A percentile compares a stretch with the other conserved stretches of the same genome.
Evolutionary conservation across 805 yeast species (phyloP).

Genomic region (Spathaspora sp.): DNA sequence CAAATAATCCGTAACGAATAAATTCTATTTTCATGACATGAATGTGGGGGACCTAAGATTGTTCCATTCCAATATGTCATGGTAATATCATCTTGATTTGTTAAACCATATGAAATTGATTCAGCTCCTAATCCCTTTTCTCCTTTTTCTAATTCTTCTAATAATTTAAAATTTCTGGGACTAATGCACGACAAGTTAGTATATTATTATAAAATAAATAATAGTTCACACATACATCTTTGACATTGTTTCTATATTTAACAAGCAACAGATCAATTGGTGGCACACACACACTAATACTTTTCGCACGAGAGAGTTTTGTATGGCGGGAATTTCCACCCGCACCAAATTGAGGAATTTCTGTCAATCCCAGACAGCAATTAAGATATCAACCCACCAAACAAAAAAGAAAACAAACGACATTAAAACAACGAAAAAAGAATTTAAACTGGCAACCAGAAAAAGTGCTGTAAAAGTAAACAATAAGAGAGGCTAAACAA

Average conservation of each 20-base stretch:
- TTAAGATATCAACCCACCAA: neutral
- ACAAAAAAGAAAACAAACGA: neutral
- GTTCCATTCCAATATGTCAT: constrained; percentile 99
- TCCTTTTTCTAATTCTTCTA: constrained; percentile 96
- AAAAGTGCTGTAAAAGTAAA: neutral
- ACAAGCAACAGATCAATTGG: neutral
- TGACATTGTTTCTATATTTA: constrained; percentile 29
- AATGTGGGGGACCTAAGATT: constrained; percentile 93
- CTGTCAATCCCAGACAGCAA: neutral
- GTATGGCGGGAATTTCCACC: neutral
- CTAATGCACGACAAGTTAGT: constrained; percentile 23
- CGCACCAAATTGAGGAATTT: neutral
- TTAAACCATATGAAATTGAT: constrained; percentile 91
- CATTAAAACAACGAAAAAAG: neutral
- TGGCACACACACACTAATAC: neutral
- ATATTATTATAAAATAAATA: neutral
- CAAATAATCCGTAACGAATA: constrained; percentile 80
- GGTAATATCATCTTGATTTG: constrained; percentile 84
- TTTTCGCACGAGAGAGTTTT: neutral
- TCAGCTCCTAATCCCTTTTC: constrained; percentile 98
- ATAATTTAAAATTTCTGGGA: constrained; percentile 90
- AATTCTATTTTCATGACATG: constrained; percentile 86
- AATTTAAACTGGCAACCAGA: neutral
- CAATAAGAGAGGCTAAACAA: neutral
- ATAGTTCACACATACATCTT: constrained; percentile 49